Percentiles rank a stretch among this genome's conserved stretches.
Conservation (phyloP, 2,329 filamentous ascomycete genomes). For the Penicillium griseofulvum region DNA sequence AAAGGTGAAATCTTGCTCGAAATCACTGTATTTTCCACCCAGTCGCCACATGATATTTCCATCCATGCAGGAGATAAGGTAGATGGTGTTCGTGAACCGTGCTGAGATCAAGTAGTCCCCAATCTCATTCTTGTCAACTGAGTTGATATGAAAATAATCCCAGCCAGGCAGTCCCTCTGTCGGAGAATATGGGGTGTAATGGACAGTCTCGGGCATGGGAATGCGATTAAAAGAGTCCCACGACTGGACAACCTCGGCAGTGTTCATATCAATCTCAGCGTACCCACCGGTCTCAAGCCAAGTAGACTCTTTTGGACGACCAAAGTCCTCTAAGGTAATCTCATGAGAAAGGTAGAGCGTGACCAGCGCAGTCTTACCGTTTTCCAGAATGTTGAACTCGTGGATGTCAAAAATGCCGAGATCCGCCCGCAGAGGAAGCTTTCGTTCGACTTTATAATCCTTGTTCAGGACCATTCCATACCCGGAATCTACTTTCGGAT, state of each 20-base stretch:
- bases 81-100: constrained; percentile 40
- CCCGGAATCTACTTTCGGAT: constrained; percentile 36
- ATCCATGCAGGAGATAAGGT: constrained; percentile 35
- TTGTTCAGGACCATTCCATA: constrained; percentile 50
- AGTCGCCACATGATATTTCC: constrained; percentile 40
- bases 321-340: constrained; percentile 24
- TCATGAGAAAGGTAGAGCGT: constrained; percentile 22
- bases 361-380: constrained; percentile 32
- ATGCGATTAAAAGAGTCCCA: constrained; percentile 36
- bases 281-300: constrained; percentile 33
- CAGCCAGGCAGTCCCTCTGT: constrained; percentile 25
- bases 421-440: constrained; percentile 31
- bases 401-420: constrained; percentile 37
- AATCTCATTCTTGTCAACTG: constrained; percentile 37
- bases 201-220: constrained; percentile 23
- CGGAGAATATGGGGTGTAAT: constrained; percentile 13
- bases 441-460: constrained; percentile 45
- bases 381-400: constrained; percentile 37
- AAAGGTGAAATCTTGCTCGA: constrained; percentile 34
- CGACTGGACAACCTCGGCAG: constrained; percentile 30
- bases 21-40: constrained; percentile 30
- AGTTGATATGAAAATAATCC: constrained; percentile 42
- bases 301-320: constrained; percentile 24
- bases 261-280: constrained; percentile 33
- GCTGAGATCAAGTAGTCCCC: constrained; percentile 42